These are phyloP conservation scores for Aspergillus texensis DNA, from an alignment of 2,329 filamentous ascomycete species.

Conservation along the genomic window DNA sequence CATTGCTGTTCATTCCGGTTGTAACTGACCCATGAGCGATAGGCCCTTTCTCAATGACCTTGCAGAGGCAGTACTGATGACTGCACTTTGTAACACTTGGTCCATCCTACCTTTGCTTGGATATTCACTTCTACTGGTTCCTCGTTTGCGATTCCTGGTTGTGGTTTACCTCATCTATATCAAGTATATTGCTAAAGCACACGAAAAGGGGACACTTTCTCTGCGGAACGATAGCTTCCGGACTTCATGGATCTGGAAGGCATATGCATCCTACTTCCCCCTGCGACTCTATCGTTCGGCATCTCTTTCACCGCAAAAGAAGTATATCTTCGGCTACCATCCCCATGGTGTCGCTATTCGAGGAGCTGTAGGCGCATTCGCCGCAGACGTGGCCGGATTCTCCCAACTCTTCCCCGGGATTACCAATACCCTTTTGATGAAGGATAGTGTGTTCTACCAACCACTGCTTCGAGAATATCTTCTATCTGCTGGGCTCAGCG, in stretches of 20 bases:
- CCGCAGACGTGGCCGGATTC: constrained; percentile 79
- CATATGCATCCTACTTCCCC: constrained; percentile 83
- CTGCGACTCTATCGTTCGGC: constrained; percentile 76
- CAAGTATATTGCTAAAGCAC: constrained; percentile 67
- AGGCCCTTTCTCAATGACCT: constrained; percentile 16
- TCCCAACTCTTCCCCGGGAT: constrained; percentile 80
- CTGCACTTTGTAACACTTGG: constrained; percentile 23
- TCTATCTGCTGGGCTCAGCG: constrained; percentile 73
- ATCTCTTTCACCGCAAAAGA: constrained; percentile 71
- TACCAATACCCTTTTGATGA: constrained; percentile 79
- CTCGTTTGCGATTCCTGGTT: constrained; percentile 72
- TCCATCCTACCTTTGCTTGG: constrained; percentile 65
- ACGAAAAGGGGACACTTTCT: constrained; percentile 67
- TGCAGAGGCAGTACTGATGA: constrained; percentile 18
- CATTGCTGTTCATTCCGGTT: background rate
- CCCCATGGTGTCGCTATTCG: constrained; percentile 89
- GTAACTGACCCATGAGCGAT: background rate
- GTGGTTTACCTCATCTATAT: constrained; percentile 74
- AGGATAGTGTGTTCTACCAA: constrained; percentile 82
- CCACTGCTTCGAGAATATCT: constrained; percentile 85
- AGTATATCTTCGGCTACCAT: constrained; percentile 89
- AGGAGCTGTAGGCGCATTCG: constrained; percentile 79
- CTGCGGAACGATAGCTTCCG: constrained; percentile 73
- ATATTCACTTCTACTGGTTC: constrained; percentile 80
- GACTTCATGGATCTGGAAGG: constrained; percentile 70